Evolutionary conservation across 495 filamentous ascomycete species (phyloP), one percentile per base, ranked within the genome.

Genomic region (Massariosphaeria phaeospora): DNA sequence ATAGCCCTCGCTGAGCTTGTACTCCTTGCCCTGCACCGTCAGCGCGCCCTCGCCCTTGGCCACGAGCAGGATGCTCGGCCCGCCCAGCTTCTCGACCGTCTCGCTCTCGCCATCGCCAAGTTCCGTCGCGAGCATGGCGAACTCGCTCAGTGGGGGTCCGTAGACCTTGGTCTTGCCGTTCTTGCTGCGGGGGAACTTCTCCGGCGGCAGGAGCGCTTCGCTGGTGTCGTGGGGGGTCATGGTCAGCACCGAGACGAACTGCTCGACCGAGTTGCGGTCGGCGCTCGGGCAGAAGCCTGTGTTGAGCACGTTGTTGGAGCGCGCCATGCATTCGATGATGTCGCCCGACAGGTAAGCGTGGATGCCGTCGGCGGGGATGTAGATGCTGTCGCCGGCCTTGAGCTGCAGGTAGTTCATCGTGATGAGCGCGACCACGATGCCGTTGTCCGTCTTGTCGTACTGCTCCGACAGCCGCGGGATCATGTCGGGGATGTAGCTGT

Each of bases 241-340:
- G 0, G 75, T 83, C 3, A 89, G 60, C 1, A 78, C 76, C 26
- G 75, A 66, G 27, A 71, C 71, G 67, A 89, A 90, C 9, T 81
- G 52, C 24, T 86, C 80, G 35, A 81, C 73, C 48, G 70, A 79
- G 53, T 87, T 76, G 25, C 84, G 73, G 21, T 85, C 77, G 0
- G 79, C 72, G 0, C 72, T 73, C 0, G 85, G 84, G 61, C 84
- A 89, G 73, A 90, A 88, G 0, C 86, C 85, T 2, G 77, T 78
- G 55, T 85, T 86, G 11, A 90, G 73, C 21, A 91, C 85, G 48
- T 91, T 89, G 69, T 91, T 84, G 27, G 78, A 84, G 18, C 87
- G 80, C 2, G 86, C 86, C 86, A 93, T 91, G 71, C 87, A 89
- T 66, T 91, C 86, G 50, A 93, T 80, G 41, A 91, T 88, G 67